Evolutionary conservation across 1,284 basidiomycete genomes (phyloP), one percentile per base, ranked within the genome.

Genomic region (Marasmius oreades): DNA sequence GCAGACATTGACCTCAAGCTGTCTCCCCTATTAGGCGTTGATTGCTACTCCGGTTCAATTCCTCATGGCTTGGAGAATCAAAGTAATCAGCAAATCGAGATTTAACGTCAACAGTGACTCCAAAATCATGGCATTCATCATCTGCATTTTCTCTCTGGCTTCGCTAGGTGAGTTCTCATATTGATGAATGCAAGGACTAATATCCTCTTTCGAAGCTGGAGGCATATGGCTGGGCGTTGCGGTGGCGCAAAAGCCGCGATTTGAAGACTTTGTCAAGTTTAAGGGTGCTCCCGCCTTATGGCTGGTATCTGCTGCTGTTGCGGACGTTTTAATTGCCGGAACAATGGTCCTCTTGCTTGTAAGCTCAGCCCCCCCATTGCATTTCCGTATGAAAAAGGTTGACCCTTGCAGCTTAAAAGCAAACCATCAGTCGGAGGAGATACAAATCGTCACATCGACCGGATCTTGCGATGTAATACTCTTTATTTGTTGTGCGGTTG

Each of bases 31-130:
- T 31, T 37, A 66, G 64, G 62, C 59, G 5, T 52, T 62, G 8
- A 62, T 68, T 34, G 65, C 62, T 11, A 63, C 63, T 2, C 66
- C 66, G 1, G 64, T 64, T 7, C 66, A 68, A 45, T 36, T 63
- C 5, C 66, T 68, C 51, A 61, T 66, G 45, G 63, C 63, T 0
- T 65, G 64, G 65, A 45, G 65, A 34, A 65, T 68, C 24, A 51
- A 53, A 8, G 39, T 58, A 43, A 55, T 60, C 24, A 57, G 52
- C 14, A 33, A 51, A 24, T 53, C 58, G 11, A 31, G 10, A 31
- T 5, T 31, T 10, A n/a, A 10, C 10, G 28, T 31, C 28, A 10
- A 31, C 28, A 31, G 5, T 31, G 16, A 16, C 20, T 42, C 39
- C 11, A 46, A 12, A n/a, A 26, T 51, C 20, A 18, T 52, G 14